These are phyloP conservation scores for Colletotrichum liaoningense DNA, from an alignment of 2,329 filamentous ascomycete genomes.

Conservation along the genomic window DNA sequence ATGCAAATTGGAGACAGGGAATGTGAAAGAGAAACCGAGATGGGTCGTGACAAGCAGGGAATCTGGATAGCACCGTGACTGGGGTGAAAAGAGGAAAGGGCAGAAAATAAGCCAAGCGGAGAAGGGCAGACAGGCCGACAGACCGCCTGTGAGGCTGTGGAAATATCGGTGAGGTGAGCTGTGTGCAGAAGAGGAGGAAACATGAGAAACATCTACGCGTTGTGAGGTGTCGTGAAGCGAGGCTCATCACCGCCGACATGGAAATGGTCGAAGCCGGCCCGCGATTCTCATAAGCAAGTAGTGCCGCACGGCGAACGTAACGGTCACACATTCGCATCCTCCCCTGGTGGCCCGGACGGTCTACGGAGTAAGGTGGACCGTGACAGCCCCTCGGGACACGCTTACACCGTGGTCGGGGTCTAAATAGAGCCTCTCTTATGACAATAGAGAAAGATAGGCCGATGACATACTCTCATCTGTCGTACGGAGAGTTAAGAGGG, in stretches of 20 bases:
- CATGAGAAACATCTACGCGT: too few species aligned
- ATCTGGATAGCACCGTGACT: not conserved
- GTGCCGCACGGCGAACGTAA: conserved; percentile 6
- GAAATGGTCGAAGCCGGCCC: not conserved
- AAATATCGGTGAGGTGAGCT: not conserved
- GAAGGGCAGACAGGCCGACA: not conserved
- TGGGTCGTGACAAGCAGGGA: not conserved
- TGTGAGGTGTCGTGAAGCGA: not conserved
- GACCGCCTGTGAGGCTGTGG: not conserved
- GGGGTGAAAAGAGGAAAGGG: not conserved
- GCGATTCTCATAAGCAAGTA: not conserved
- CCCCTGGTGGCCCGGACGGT: conserved; percentile 3
- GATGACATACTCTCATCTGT: not conserved
- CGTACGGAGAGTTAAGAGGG: not conserved
- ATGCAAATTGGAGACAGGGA: not conserved
- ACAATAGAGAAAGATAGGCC: not conserved
- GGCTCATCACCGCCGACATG: not conserved
- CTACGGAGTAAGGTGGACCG: conserved; percentile 8
- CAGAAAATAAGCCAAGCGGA: not conserved
- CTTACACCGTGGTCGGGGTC: not conserved
- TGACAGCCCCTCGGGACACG: conserved; percentile 24
- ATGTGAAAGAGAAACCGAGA: not conserved
- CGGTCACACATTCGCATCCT: conserved; percentile 6
- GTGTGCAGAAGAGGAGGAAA: too few species aligned
- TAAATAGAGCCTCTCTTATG: not conserved